Evolutionary conservation across 2,329 filamentous ascomycete species (phyloP).

Genomic region (Fusarium verticillioides): DNA sequence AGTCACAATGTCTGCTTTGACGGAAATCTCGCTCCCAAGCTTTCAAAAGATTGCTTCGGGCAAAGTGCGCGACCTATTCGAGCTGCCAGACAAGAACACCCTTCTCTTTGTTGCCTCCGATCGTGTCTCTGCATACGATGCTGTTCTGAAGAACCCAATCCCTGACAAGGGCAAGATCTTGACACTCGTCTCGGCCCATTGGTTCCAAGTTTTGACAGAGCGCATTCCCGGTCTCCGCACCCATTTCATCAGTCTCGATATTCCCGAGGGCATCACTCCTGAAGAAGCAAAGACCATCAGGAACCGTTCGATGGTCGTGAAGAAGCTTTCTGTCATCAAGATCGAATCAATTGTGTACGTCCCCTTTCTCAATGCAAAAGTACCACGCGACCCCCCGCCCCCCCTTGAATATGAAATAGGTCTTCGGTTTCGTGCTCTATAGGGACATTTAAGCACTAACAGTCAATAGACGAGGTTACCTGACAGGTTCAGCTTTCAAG

Average conservation of each 20-base stretch:
- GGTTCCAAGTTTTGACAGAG: slow-evolving; percentile 62
- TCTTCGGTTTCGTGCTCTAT: not conserved
- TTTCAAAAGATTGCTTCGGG: slow-evolving; percentile 54
- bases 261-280: slow-evolving; percentile 52
- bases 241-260: slow-evolving; percentile 61
- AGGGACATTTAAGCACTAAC: not conserved
- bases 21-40: slow-evolving; percentile 44
- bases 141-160: slow-evolving; percentile 74
- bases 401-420: not conserved
- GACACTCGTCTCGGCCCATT: slow-evolving; percentile 60
- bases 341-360: slow-evolving; percentile 54
- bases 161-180: slow-evolving; percentile 65
- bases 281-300: slow-evolving; percentile 63
- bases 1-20: slow-evolving; percentile 30
- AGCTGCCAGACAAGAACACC: slow-evolving; percentile 70
- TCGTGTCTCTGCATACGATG: slow-evolving; percentile 89
- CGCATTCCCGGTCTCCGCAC: slow-evolving; percentile 61
- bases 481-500: slow-evolving; percentile 85
- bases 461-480: slow-evolving; percentile 71
- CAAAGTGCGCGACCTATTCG: slow-evolving; percentile 87
- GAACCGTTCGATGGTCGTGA: slow-evolving; percentile 80
- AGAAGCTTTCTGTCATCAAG: slow-evolving; percentile 78
- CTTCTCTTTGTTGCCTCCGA: slow-evolving; percentile 89
- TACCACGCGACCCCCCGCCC: not conserved
- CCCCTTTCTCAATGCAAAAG: not conserved